These are phyloP conservation scores for Pleurotus eryngii DNA, from an alignment of 768 basidiomycete species.

Conservation along the genomic window DNA sequence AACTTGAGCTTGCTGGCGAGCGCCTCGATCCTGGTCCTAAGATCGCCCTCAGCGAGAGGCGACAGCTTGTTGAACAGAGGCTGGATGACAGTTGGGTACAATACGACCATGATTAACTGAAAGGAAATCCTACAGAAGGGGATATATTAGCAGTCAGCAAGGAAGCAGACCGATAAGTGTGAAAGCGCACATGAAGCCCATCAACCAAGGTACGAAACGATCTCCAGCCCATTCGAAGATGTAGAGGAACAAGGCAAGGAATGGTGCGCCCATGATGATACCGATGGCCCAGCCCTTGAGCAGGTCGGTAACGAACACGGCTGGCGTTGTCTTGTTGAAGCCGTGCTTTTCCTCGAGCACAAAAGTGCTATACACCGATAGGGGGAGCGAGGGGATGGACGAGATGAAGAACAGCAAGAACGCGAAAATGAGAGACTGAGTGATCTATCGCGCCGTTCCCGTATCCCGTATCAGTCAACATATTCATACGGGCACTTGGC, in stretches of 20 bases:
- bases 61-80: conserved; percentile 98
- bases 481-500: not conserved
- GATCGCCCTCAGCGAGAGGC: conserved; percentile 72
- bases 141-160: not conserved
- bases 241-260: conserved; percentile 82
- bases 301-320: conserved; percentile 73
- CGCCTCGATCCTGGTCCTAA: conserved; percentile 72
- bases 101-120: conserved; percentile 78
- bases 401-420: conserved; percentile 64
- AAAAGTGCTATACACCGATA: conserved; percentile 85
- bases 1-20: conserved; percentile 84
- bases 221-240: conserved; percentile 94
- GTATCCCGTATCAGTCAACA: too few relatives aligned
- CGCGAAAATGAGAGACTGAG: conserved; percentile 78
- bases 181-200: conserved; percentile 79
- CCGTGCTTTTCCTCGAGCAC: conserved; percentile 93
- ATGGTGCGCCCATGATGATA: conserved; percentile 74
- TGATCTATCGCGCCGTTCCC: conserved; percentile 48
- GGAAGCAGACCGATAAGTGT: not conserved
- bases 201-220: conserved; percentile 88
- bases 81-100: conserved; percentile 86
- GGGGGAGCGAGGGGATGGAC: conserved; percentile 67
- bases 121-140: conserved; percentile 57
- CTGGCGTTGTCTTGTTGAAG: conserved; percentile 90
- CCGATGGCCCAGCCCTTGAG: conserved; percentile 77